Evolutionary conservation across 2,329 filamentous ascomycete genomes (phyloP).

Genomic region (Aspergillus ibericus): DNA sequence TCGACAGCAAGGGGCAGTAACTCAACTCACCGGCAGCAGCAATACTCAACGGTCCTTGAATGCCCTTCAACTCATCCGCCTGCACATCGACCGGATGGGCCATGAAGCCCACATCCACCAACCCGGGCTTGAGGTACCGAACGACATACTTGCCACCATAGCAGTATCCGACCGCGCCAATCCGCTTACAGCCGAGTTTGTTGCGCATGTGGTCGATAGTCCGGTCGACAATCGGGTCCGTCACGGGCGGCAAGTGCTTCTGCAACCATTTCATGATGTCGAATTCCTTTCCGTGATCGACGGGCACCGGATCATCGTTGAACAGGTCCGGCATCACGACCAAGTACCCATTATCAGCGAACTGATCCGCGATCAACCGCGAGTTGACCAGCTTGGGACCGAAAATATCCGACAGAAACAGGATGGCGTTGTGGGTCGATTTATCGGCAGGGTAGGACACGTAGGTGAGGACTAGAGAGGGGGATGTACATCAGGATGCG

Average conservation of each 20-base stretch:
- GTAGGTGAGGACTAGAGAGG: neutral
- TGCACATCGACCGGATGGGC: slow-evolving; percentile 21
- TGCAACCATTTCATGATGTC: slow-evolving; percentile 49
- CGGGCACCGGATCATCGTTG: slow-evolving; percentile 59
- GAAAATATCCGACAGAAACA: neutral
- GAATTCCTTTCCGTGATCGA: slow-evolving; percentile 54
- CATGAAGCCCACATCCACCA: slow-evolving; percentile 16
- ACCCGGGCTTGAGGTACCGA: slow-evolving; percentile 14
- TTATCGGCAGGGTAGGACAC: neutral
- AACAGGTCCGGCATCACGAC: slow-evolving; percentile 67
- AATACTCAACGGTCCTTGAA: slow-evolving; percentile 20
- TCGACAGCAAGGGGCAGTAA: slow-evolving; percentile 52
- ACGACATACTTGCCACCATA: slow-evolving; percentile 54
- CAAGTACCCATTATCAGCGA: neutral
- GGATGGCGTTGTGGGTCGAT: neutral
- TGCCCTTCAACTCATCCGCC: slow-evolving; percentile 12
- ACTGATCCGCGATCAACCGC: neutral
- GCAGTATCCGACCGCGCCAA: slow-evolving; percentile 51
- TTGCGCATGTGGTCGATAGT: slow-evolving; percentile 38
- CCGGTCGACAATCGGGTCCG: slow-evolving; percentile 48
- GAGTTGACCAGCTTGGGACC: neutral
- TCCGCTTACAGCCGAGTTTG: slow-evolving; percentile 23
- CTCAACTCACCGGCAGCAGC: slow-evolving; percentile 52
- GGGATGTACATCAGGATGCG: neutral
- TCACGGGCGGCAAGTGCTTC: slow-evolving; percentile 29